These are phyloP conservation scores for Phaeophleospora eucalypticola DNA, from an alignment of 2,329 filamentous ascomycete genomes.

Conservation along the genomic window DNA sequence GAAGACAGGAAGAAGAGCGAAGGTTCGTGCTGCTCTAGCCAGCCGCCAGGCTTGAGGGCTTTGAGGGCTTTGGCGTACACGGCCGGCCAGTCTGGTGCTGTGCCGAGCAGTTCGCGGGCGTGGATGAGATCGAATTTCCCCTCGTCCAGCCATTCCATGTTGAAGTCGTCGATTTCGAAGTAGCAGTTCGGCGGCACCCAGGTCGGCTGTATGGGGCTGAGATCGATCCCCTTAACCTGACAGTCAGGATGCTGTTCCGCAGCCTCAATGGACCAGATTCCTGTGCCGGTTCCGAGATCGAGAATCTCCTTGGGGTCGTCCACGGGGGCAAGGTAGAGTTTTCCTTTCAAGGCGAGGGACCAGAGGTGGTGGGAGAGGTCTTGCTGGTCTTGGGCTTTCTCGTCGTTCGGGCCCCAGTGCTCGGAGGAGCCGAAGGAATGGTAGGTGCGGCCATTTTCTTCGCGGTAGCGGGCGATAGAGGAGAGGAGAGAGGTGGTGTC, in stretches of 20 bases:
- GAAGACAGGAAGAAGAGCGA: constrained; percentile 19
- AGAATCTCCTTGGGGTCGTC: constrained; percentile 7
- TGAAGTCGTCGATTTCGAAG: constrained; percentile 39
- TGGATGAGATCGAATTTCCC: constrained; percentile 39
- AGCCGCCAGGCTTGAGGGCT: constrained; percentile 23
- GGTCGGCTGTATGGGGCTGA: constrained; percentile 34
- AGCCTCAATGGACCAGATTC: constrained; percentile 30
- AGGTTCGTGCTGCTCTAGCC: constrained; percentile 17
- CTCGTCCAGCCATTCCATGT: constrained; percentile 33
- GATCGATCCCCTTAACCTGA: constrained; percentile 42
- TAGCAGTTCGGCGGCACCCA: constrained; percentile 34
- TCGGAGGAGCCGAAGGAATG: constrained; percentile 15
- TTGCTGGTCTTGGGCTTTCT: constrained; percentile 16
- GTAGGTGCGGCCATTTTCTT: constrained; percentile 14
- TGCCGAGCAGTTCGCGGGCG: constrained; percentile 27
- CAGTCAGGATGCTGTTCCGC: constrained; percentile 23
- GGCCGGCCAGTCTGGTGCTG: constrained; percentile 18
- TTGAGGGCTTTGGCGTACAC: constrained; percentile 16
- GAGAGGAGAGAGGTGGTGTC: constrained; percentile 16
- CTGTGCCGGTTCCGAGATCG: constrained; percentile 14
- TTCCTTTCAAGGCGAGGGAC: constrained; percentile 12
- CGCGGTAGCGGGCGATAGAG: constrained; percentile 13
- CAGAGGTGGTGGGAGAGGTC: constrained; percentile 16
- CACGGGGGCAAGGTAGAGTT: constrained; percentile 2
- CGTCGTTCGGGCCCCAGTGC: constrained; percentile 19